These are phyloP conservation scores for Pavlovales sp. DNA, from an alignment of 208 protist species.

Conservation along the genomic window DNA sequence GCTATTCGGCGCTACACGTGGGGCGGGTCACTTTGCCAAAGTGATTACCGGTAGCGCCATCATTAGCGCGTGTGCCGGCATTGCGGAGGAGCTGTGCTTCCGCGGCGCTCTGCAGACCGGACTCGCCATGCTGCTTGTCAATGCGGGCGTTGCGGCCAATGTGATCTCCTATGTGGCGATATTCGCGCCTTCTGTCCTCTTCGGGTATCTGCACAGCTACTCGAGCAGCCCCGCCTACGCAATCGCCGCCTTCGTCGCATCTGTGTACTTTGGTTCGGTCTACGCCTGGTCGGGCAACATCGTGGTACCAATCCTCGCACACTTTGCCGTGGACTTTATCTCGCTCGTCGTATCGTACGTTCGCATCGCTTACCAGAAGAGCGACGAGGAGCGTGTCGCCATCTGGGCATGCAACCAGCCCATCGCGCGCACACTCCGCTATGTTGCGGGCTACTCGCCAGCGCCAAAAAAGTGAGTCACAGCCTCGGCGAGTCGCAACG, in stretches of 20 bases:
- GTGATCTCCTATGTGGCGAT: background rate
- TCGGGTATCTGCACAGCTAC: background rate
- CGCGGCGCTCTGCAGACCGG: background rate
- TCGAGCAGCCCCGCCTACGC: background rate
- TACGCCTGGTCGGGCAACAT: background rate
- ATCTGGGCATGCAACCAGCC: background rate
- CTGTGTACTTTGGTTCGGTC: background rate
- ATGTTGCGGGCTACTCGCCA: background rate
- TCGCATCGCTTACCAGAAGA: background rate
- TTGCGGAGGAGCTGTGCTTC: slow-evolving; percentile 6
- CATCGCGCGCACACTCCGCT: background rate
- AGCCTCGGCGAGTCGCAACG: too few relatives aligned
- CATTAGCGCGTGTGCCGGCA: background rate
- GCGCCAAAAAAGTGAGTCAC: too few relatives aligned
- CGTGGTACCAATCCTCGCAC: background rate
- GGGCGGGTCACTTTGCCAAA: too few relatives aligned
- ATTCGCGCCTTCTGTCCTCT: background rate
- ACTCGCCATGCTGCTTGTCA: background rate
- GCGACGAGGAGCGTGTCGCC: background rate
- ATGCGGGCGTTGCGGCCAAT: background rate
- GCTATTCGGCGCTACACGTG: background rate
- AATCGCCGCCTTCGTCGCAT: background rate
- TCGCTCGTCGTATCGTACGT: background rate
- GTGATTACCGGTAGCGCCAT: background rate
- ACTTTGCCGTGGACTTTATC: background rate